Evolutionary conservation across 2,329 filamentous ascomycete genomes (phyloP).

Genomic region (Xylariaceae sp.): DNA sequence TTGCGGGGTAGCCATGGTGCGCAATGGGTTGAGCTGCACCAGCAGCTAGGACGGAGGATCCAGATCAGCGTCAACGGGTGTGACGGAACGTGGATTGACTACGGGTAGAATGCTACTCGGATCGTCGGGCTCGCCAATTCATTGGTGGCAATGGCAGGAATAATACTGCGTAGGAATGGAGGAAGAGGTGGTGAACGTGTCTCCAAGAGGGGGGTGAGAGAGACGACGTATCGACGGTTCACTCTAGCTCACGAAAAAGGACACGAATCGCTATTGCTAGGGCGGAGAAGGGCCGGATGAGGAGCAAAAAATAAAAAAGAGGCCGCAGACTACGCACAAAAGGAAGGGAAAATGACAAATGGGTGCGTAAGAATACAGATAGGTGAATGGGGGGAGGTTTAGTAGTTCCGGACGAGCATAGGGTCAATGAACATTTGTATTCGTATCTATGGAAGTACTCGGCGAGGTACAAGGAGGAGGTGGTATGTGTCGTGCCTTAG

Average conservation of each 20-base stretch:
- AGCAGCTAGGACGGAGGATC: constrained; percentile 24
- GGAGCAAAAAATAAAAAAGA: neutral
- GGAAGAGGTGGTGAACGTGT: neutral
- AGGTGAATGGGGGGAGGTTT: neutral
- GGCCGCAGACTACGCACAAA: neutral
- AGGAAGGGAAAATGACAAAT: neutral
- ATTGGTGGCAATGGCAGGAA: neutral
- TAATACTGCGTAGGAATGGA: neutral
- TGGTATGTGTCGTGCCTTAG: neutral
- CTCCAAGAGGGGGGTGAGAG: neutral
- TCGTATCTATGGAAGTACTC: too few species aligned
- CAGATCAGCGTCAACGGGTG: constrained; percentile 1
- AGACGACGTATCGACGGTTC: neutral
- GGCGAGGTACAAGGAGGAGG: neutral
- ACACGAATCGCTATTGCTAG: neutral
- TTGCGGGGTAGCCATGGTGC: constrained; percentile 33
- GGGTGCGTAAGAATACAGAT: too few species aligned
- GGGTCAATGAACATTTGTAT: too few species aligned
- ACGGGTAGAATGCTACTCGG: neutral
- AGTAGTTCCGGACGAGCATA: neutral
- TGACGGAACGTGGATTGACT: neutral
- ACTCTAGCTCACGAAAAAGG: neutral
- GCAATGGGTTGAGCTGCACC: constrained; percentile 24
- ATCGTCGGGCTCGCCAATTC: neutral
- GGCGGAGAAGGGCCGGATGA: neutral